phyloP scores from a whole-genome alignment of 2,329 filamentous ascomycete genomes.

The Verticillium tricorpus region DNA sequence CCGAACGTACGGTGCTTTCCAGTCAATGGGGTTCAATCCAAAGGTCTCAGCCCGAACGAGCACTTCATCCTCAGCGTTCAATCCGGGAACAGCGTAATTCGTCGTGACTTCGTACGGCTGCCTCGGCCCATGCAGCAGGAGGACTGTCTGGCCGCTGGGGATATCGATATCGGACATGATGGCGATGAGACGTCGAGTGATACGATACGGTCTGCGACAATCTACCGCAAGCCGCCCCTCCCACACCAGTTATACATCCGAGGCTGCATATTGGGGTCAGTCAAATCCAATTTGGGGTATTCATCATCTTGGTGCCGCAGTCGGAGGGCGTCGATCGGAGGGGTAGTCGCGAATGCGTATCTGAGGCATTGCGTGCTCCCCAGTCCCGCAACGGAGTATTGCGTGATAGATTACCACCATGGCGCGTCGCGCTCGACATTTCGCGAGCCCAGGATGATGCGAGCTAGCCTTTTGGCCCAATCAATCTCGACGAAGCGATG shows the following conservation, averaged over 20 bases:
- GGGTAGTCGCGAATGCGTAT: neutral
- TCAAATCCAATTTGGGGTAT: neutral
- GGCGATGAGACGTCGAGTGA: neutral
- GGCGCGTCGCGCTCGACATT: neutral
- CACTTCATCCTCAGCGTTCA: constrained; percentile 41
- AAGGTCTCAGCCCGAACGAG: constrained; percentile 61
- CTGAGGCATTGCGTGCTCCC: constrained; percentile 2
- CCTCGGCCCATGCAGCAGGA: constrained; percentile 44
- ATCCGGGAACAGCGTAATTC: constrained; percentile 39
- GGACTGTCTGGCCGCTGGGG: constrained; percentile 32
- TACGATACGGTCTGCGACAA: neutral
- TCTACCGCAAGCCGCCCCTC: neutral
- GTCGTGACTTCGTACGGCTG: constrained; percentile 43
- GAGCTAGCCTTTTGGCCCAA: neutral
- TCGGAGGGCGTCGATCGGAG: neutral
- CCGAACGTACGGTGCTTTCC: constrained; percentile 60
- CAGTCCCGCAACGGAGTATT: neutral
- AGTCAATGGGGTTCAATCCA: constrained; percentile 73
- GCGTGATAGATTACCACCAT: constrained; percentile 5
- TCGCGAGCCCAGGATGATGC: neutral
- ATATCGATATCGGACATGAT: neutral
- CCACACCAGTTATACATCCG: neutral
- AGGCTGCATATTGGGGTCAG: neutral
- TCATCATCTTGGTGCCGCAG: neutral
- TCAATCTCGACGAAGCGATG: neutral